Evolutionary conservation across 495 filamentous ascomycete genomes (phyloP).

Genomic region (Staphylotrichum longicolle): DNA sequence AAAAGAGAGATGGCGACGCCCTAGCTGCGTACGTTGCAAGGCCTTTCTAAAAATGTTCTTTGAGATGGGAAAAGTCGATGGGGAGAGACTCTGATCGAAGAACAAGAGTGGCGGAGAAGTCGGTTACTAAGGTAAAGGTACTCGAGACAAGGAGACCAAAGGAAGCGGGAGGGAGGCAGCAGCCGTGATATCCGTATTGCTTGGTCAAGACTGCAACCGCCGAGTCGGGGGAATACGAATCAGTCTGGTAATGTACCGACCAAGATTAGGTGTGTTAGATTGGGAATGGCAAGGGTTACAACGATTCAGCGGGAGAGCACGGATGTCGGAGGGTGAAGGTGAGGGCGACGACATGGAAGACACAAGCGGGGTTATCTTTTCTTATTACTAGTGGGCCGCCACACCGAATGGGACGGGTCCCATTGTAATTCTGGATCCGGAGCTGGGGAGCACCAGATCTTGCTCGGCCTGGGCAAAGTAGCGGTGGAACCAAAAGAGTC

Average conservation of each 20-base stretch:
- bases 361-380: conserved; percentile 17
- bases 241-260: too few relatives aligned
- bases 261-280: too few relatives aligned
- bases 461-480: conserved; percentile 20
- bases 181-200: too few relatives aligned
- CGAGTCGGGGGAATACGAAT: too few relatives aligned
- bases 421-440: conserved; percentile 19
- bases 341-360: too few relatives aligned
- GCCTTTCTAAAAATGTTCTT: not conserved
- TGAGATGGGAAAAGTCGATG: not conserved
- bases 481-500: conserved; percentile 26
- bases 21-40: too few relatives aligned
- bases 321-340: not conserved
- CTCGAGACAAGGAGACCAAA: not conserved
- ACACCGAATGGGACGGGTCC: not conserved
- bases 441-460: conserved; percentile 23
- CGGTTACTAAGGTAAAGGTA: not conserved
- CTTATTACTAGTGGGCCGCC: conserved; percentile 22
- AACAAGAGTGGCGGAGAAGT: conserved; percentile 7
- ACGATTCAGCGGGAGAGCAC: too few relatives aligned
- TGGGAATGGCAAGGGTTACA: too few relatives aligned
- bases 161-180: too few relatives aligned
- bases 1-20: too few relatives aligned
- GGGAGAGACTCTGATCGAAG: conserved; percentile 1
- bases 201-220: too few relatives aligned